Conservation (phyloP, 768 basidiomycete species). For the Sistotremastrum suecicum region DNA sequence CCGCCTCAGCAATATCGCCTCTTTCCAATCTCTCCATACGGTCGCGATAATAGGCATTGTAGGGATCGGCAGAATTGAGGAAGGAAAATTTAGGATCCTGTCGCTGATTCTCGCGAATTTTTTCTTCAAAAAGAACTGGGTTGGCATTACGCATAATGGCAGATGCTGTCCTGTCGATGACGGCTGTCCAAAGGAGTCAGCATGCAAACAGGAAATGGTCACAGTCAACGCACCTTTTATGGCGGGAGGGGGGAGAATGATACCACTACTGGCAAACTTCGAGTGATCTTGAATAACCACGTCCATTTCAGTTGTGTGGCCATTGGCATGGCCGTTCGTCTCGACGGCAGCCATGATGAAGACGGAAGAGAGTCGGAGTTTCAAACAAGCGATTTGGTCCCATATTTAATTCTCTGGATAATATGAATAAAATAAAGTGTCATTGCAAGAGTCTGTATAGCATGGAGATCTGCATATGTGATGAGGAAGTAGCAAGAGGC, state of each 20-base stretch:
- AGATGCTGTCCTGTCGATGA: constrained; percentile 88
- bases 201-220: not conserved
- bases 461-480: too few relatives aligned
- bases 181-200: constrained; percentile 32
- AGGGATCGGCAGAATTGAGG: constrained; percentile 91
- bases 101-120: constrained; percentile 93
- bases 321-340: constrained; percentile 30
- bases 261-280: constrained; percentile 56
- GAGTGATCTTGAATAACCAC: constrained; percentile 17
- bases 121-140: constrained; percentile 87
- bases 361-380: constrained; percentile 4
- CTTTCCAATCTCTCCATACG: constrained; percentile 66
- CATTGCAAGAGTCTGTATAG: too few relatives aligned
- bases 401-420: too few relatives aligned
- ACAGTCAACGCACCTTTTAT: constrained; percentile 59
- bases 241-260: constrained; percentile 93
- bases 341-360: constrained; percentile 32
- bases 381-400: too few relatives aligned
- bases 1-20: constrained; percentile 17
- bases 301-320: constrained; percentile 27
- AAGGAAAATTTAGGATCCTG: constrained; percentile 98
- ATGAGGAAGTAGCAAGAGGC: too few relatives aligned
- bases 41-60: constrained; percentile 96
- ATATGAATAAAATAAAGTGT: too few relatives aligned
- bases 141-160: constrained; percentile 91